Evolutionary conservation across 768 basidiomycete species (phyloP).

Genomic region (Leccinum rimulosum): DNA sequence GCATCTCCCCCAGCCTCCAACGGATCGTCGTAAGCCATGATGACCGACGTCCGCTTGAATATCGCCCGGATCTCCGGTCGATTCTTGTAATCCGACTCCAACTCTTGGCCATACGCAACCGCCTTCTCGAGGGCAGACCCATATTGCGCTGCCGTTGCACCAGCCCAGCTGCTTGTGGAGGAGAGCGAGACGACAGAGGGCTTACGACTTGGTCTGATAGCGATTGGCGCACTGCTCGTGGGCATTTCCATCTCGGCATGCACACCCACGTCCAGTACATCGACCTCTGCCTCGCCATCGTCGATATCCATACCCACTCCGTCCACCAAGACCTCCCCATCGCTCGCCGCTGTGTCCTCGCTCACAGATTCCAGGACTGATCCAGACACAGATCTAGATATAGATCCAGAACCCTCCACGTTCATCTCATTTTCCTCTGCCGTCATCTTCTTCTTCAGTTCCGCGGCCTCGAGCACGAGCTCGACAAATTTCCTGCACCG

Average conservation of each 20-base stretch:
- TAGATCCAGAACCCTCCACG: conserved; percentile 23
- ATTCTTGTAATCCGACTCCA: conserved; percentile 66
- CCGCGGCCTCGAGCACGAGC: conserved; percentile 68
- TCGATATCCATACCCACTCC: conserved; percentile 61
- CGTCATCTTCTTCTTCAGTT: conserved; percentile 62
- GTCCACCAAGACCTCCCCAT: conserved; percentile 43
- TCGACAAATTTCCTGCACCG: conserved; percentile 86
- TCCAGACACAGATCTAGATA: conserved; percentile 27
- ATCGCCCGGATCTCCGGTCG: conserved; percentile 63
- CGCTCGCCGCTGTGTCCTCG: conserved; percentile 35
- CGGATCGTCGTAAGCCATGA: conserved; percentile 80
- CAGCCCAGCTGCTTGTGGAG: conserved; percentile 22
- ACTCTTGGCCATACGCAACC: conserved; percentile 68
- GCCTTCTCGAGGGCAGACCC: conserved; percentile 62
- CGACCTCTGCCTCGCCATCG: conserved; percentile 35
- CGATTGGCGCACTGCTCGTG: conserved; percentile 27
- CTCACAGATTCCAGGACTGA: conserved; percentile 28
- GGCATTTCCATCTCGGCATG: conserved; percentile 13
- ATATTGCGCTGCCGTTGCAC: conserved; percentile 38
- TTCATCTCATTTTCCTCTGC: conserved; percentile 36
- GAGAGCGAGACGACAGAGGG: conserved; percentile 29
- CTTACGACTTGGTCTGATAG: conserved; percentile 30
- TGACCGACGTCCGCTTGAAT: conserved; percentile 72
- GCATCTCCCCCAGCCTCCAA: conserved; percentile 61
- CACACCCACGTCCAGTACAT: conserved; percentile 7